Base-by-base conservation (phyloP, 1,139 yeast genomes). In the Meyerozyma smithsonii region DNA sequence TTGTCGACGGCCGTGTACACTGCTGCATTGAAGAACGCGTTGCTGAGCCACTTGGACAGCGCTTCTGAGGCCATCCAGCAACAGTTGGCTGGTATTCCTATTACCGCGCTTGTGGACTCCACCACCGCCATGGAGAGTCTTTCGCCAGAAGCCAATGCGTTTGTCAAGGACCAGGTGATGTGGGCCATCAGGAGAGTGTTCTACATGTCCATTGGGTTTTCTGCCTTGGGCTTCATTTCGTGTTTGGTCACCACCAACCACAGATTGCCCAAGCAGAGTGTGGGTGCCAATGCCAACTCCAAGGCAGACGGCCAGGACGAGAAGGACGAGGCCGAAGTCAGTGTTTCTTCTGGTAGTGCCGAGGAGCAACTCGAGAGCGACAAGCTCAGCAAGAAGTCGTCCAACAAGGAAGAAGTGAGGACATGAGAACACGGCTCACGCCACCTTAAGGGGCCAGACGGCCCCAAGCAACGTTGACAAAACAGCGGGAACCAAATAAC, bases 1-100 rank as follows among this genome's bases (percentile, higher is more conserved):
- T 51, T 69, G 39, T 61, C 67, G 16, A 67, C 66, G 43, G 59
- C 66, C 1, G 61, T 60, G 7, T 67, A 65, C 50, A 49, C 59
- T n/a, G 37, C 68, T 0, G 47, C 69, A 1, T 55, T 64, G 35
- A 48, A 48, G n/a, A 58, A 58, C 28, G 37, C 37, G 23, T 40
- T 46, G 38, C 24, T 14, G 11, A 25, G 39, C 8, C 40, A 40
- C 4, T 44, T 51, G 21, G 35, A 37, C 10, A 26, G 36, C 2
- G 58, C 59, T 5, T 39, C 64, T 4, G 40, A 39, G 1, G 42
- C 47, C 4, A 46, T 55, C 10, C 46, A 46, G 24, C 28, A 45
- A 19, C 64, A 62, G 38, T 53, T 66, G 16, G 28, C 43, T 2
- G 33, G 42, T 1, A 39, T 57, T 32, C 46, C 49, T 35, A 32